A percentile compares a stretch with the other conserved stretches of the same genome.
Evolutionary conservation across 768 basidiomycete genomes (phyloP).

Genomic region (Lactarius evosmus): DNA sequence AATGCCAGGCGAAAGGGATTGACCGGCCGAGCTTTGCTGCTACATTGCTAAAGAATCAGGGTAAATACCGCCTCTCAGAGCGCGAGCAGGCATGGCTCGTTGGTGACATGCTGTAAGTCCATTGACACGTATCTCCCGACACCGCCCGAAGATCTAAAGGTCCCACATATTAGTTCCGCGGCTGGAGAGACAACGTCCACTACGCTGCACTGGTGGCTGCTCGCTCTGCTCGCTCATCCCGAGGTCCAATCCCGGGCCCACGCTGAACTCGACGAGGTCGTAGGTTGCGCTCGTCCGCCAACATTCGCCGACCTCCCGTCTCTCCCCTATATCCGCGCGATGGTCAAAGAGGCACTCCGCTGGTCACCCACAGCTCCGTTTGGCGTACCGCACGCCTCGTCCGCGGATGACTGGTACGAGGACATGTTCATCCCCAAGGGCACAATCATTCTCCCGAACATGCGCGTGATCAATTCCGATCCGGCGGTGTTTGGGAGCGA

Average conservation of each 20-base stretch:
- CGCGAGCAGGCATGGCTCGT: conserved; percentile 21
- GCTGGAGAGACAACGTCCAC: background rate
- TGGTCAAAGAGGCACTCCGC: background rate
- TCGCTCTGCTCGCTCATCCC: background rate
- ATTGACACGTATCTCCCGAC: background rate
- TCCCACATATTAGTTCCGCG: background rate
- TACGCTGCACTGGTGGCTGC: background rate
- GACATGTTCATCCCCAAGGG: background rate
- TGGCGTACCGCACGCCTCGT: background rate
- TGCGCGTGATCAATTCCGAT: background rate
- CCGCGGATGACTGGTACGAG: background rate
- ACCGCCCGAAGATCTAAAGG: background rate
- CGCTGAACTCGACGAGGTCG: background rate
- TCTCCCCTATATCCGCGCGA: background rate
- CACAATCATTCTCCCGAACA: background rate
- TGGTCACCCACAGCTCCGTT: conserved; percentile 4
- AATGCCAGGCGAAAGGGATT: background rate
- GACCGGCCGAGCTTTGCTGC: conserved; percentile 6
- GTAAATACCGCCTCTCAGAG: conserved; percentile 7
- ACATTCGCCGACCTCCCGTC: background rate
- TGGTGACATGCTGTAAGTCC: conserved; percentile 20
- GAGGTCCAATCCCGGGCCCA: background rate
- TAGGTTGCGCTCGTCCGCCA: background rate
- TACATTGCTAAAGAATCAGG: conserved; percentile 2
- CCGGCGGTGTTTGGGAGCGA: background rate